A percentile compares a stretch with the other conserved stretches of the same genome.
These are phyloP conservation scores for Amesomyces nigricolor DNA, from an alignment of 2,329 filamentous ascomycete genomes.

Conservation along the genomic window DNA sequence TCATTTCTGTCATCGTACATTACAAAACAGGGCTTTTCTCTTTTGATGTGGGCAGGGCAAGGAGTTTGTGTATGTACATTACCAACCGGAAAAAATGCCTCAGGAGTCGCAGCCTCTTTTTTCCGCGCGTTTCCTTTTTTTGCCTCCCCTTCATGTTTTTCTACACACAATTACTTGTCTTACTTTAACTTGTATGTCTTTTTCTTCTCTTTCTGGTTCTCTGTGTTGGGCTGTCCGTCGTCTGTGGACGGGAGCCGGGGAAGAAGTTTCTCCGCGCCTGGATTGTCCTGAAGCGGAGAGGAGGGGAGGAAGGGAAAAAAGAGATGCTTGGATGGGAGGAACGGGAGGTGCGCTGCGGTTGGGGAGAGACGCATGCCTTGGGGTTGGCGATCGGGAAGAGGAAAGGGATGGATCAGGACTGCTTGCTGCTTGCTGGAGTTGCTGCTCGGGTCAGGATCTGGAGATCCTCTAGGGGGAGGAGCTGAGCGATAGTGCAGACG, in stretches of 20 bases:
- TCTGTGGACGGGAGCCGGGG: background rate
- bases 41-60: constrained; percentile 16
- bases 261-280: background rate
- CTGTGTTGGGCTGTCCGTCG: background rate
- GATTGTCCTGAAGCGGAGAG: background rate
- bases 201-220: background rate
- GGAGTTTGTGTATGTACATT: constrained; percentile 25
- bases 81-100: constrained; percentile 15
- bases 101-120: constrained; percentile 13
- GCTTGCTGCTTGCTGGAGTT: no score
- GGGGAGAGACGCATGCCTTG: background rate
- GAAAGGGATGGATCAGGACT: background rate
- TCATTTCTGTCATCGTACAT: constrained; percentile 6
- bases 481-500: no score
- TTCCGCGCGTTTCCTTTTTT: background rate
- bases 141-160: background rate
- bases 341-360: background rate
- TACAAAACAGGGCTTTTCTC: constrained; percentile 11
- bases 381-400: background rate
- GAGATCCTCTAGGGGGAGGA: background rate
- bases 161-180: background rate
- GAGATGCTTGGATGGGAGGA: constrained; percentile 5
- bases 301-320: background rate
- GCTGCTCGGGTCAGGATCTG: background rate
- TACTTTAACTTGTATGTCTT: background rate